Conservation (phyloP, 2,329 filamentous ascomycete genomes). For the Aureobasidium lini region DNA sequence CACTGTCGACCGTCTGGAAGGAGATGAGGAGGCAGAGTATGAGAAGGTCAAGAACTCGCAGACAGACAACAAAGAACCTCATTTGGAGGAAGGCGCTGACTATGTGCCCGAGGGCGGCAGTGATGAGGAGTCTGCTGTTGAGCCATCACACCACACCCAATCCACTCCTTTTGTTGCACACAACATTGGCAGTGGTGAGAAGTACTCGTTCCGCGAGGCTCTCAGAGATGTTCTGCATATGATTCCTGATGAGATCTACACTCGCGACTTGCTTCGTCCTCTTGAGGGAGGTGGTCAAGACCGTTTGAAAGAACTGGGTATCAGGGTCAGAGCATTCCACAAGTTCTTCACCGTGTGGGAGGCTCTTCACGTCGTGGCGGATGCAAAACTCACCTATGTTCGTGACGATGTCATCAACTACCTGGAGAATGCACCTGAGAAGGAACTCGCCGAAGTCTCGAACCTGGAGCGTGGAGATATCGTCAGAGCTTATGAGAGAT, state of each 20-base stretch:
- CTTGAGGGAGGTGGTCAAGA: constrained; percentile 34
- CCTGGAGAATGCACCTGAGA: constrained; percentile 22
- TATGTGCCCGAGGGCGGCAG: background rate
- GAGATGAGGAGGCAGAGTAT: constrained; percentile 8
- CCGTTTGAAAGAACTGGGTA: constrained; percentile 33
- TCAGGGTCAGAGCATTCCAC: constrained; percentile 34
- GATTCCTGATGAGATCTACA: constrained; percentile 28
- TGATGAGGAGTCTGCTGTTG: background rate
- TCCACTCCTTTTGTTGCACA: constrained; percentile 3
- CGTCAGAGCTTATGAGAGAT: constrained; percentile 36
- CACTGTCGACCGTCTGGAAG: background rate
- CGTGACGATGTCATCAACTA: constrained; percentile 37
- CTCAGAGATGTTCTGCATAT: constrained; percentile 21
- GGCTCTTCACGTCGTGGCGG: constrained; percentile 26
- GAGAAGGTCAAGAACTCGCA: constrained; percentile 10
- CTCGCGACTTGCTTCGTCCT: constrained; percentile 31
- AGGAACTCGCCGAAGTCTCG: constrained; percentile 18
- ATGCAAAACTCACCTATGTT: constrained; percentile 30
- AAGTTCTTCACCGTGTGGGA: constrained; percentile 37
- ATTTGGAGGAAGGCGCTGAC: background rate
- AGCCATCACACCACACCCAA: background rate
- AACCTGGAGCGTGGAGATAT: constrained; percentile 26
- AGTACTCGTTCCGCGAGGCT: constrained; percentile 4
- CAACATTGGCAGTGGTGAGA: constrained; percentile 8
- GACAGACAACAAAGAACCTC: background rate